Evolutionary conservation across 2,329 filamentous ascomycete genomes (phyloP).

Genomic region (Cytospora leucostoma): DNA sequence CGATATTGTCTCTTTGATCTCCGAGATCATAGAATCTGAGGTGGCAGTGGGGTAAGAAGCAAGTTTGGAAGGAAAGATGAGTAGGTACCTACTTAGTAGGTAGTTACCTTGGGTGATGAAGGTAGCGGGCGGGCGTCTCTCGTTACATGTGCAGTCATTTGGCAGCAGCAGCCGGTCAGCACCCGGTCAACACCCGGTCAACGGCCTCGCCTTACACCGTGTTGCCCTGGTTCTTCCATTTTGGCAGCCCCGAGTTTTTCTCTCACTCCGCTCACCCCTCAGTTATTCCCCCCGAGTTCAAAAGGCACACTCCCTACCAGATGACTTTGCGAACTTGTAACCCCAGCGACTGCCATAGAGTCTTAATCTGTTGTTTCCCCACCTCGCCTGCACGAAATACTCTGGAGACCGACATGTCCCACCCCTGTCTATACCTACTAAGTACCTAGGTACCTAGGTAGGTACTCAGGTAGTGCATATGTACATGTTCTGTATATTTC

Average conservation of each 20-base stretch:
- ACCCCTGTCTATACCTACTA: conserved; percentile 7
- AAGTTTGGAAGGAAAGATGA: too few relatives aligned
- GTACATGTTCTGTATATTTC: not conserved
- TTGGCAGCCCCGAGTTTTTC: conserved; percentile 17
- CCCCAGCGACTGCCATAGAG: conserved; percentile 4
- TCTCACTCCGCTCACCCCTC: conserved; percentile 5
- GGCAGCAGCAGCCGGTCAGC: not conserved
- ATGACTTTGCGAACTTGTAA: not conserved
- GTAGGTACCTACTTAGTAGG: too few relatives aligned
- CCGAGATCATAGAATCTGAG: too few relatives aligned
- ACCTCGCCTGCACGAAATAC: conserved; percentile 4
- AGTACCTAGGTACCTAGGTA: too few relatives aligned
- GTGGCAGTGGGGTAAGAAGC: too few relatives aligned
- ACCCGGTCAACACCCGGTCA: conserved; percentile 5
- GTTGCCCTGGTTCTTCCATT: not conserved
- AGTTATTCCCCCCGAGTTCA: not conserved
- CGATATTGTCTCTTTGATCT: too few relatives aligned
- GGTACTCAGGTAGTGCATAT: too few relatives aligned
- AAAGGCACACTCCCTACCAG: not conserved
- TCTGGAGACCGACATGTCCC: conserved; percentile 1
- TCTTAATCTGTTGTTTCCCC: not conserved
- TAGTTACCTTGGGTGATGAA: too few relatives aligned
- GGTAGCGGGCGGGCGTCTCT: too few relatives aligned
- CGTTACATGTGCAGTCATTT: not conserved
- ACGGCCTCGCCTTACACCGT: conserved; percentile 10